These are phyloP conservation scores for Phyllosticta ampelicida DNA, from an alignment of 2,329 filamentous ascomycete species.

Conservation along the genomic window DNA sequence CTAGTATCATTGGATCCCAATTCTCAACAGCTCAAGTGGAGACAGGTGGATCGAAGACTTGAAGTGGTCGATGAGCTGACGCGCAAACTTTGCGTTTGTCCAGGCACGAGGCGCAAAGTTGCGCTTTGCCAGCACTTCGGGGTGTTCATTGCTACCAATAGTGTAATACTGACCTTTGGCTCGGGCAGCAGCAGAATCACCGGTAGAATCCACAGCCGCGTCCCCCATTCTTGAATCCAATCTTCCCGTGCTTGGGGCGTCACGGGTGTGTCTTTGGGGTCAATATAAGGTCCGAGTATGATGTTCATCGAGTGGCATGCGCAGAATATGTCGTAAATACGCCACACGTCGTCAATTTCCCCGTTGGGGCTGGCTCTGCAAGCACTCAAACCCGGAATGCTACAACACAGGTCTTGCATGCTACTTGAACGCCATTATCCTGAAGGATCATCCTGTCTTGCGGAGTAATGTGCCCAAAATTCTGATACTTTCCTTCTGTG, in stretches of 20 bases:
- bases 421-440: neutral
- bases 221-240: slow-evolving; percentile 1
- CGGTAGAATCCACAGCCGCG: neutral
- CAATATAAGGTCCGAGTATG: neutral
- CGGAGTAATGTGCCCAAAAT: too few relatives aligned
- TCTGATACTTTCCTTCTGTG: too few relatives aligned
- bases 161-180: neutral
- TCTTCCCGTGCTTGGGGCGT: neutral
- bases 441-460: neutral
- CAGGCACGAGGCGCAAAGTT: slow-evolving; percentile 7
- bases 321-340: slow-evolving; percentile 4
- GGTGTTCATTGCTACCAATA: neutral
- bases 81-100: neutral
- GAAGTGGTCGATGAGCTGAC: slow-evolving; percentile 1
- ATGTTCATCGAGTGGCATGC: slow-evolving; percentile 5
- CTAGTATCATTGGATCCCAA: slow-evolving; percentile 1
- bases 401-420: neutral
- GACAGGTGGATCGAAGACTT: neutral
- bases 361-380: neutral
- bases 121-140: neutral
- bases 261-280: neutral
- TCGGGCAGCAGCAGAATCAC: slow-evolving; percentile 1
- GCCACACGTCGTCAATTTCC: neutral
- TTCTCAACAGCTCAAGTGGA: neutral
- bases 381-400: slow-evolving; percentile 9